Evolutionary conservation across 805 yeast species (phyloP), one percentile per base, ranked within the genome.

Genomic region (Deakozyma indianensis): DNA sequence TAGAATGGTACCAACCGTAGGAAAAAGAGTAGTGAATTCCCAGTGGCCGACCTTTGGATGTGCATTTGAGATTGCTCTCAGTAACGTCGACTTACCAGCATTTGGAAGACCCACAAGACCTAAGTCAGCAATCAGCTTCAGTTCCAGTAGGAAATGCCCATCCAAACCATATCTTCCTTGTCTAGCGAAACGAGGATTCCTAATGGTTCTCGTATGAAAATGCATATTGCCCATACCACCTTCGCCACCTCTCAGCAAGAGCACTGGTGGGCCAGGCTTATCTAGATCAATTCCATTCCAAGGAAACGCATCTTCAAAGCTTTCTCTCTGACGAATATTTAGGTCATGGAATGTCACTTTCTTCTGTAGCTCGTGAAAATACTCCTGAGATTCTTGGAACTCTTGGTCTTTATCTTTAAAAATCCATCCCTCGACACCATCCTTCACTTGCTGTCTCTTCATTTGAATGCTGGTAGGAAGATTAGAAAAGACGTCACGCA

Each of bases 161-260:
- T 76, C 78, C 2, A 86, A 51, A 0, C 86, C 85, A 3, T 62
- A 63, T 48, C 97, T 72, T 2, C 97, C 98, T 22, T 58, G 60
- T 56, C 87, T 88, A 23, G 90, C 76, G 60, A 92, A 92, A 46
- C 94, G 68, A 14, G 98, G 98, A 55, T 87, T 90, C 49, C 96
- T 74, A 47, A 92, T 78, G 43, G 77, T 75, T 41, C 80, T 71
- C 1, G 96, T 86, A 43, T 84, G 68, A 58, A 92, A 92, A 60
- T 90, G 95, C 92, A 86, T 86, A 61, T 92, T 92, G 1, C 98
- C 98, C 67, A 90, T 70, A 0, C 98, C 98, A 20, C 97, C 97
- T 50, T 71, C 69, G 7, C 98, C 98, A 40, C 98, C 98, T 53
- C 73, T 74, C 41, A 88, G 56, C 18, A 92, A 54, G 44, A 83